Percentiles rank a stretch among this genome's conserved stretches.
Evolutionary conservation across 768 basidiomycete species (phyloP).

Genomic region (Russula abietina): DNA sequence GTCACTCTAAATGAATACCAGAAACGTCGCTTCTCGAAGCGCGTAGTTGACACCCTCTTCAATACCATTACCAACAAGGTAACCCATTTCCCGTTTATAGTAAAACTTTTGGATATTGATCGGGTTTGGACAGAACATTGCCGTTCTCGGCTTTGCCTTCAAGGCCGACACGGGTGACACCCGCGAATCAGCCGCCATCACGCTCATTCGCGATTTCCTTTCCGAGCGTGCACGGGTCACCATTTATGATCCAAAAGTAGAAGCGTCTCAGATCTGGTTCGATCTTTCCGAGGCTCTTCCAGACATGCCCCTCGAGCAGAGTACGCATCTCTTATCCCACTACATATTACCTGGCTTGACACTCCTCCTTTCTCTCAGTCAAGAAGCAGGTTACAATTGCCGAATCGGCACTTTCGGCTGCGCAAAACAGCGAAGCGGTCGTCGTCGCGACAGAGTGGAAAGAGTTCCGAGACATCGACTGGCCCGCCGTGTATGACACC

Average conservation of each 20-base stretch:
- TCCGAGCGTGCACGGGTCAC: constrained; percentile 81
- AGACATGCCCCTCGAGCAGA: constrained; percentile 50
- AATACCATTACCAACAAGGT: constrained; percentile 97
- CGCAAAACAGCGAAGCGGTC: constrained; percentile 83
- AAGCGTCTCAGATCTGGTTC: constrained; percentile 78
- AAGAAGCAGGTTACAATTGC: constrained; percentile 84
- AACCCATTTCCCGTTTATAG: constrained; percentile 21
- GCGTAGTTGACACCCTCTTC: constrained; percentile 95
- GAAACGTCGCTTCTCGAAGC: constrained; percentile 91
- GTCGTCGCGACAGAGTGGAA: constrained; percentile 98
- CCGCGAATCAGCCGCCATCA: constrained; percentile 93
- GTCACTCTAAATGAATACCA: constrained; percentile 99
- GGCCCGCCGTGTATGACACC: constrained; percentile 72
- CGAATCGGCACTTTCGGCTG: constrained; percentile 76
- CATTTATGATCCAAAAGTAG: constrained; percentile 90
- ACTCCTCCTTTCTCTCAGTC: constrained; percentile 42
- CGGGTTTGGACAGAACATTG: constrained; percentile 57
- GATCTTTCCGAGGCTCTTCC: constrained; percentile 71
- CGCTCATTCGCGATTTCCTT: constrained; percentile 89
- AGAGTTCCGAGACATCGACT: constrained; percentile 91
- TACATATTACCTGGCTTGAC: neutral
- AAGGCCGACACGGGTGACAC: constrained; percentile 99
- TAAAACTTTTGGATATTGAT: no score
- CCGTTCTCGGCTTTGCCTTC: constrained; percentile 97
- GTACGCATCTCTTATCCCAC: constrained; percentile 40